Evolutionary conservation across 192 early-diverging fungal species (phyloP), one percentile per base, ranked within the genome.

Genomic region (Pilobolus umbonatus): DNA sequence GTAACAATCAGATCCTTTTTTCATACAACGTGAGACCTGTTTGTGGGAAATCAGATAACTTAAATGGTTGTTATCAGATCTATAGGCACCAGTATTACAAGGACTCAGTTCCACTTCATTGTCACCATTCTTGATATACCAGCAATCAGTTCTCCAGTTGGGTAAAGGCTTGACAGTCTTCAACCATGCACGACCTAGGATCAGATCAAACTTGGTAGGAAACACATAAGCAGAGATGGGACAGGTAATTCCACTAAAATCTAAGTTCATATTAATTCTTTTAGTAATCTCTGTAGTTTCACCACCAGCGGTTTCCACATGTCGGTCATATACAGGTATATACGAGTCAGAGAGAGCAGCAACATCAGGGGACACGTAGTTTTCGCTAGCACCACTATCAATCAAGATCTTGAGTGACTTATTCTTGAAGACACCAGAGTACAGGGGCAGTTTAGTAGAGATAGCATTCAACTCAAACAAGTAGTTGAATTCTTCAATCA

Each of bases 381-480:
- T 57, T 57, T 39, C 55, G 21, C 55, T 57, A 5, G 55, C 55
- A 32, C 55, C 28, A 22, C 2, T 6, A 21, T 57, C 28, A 44
- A 57, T 45, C 9, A 55, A 10, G 1, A 36, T 29, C 5, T 26
- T 17, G 4, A 55, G 14, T 10, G 0, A 5, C 0, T 55, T 17
- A 11, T 15, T 24, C 12, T 55, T 40, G 17, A 26, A 22, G 3
- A 21, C 12, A 28, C 11, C 36, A 26, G 53, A 15, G 6, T 55
- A 55, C 3, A 40, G 36, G 25, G 53, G 53, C 1, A 55, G 14
- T 3, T 0, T 36, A 5, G 53, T 55, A 4, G 46, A 29, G 1
- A 48, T 48, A 9, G 46, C 4, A 48, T 48, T 48, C 1, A 48
- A 12, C 29, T 48, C 46, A 26, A 10, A 11, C 15, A 48, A 29